phyloP scores from a whole-genome alignment of 345 rosid species.

The Salix viminalis region DNA sequence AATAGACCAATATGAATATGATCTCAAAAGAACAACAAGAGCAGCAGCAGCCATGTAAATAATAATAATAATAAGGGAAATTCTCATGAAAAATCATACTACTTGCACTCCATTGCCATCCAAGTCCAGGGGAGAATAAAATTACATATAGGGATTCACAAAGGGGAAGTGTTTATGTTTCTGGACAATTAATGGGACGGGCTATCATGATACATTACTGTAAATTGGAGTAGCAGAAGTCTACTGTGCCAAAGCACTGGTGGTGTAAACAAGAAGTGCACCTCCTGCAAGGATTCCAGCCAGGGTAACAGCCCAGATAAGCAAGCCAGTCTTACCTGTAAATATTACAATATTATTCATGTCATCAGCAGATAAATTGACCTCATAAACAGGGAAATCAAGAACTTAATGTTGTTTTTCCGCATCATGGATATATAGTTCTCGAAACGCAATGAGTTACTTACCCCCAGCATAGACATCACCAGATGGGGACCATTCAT shows the following conservation, averaged over 20 bases:
- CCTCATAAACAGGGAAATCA: not conserved
- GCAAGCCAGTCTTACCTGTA: conserved; percentile 71
- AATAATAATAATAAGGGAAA: not conserved
- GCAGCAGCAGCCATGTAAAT: not conserved
- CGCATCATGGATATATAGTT: not conserved
- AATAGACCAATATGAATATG: not conserved
- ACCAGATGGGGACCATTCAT: conserved; percentile 72
- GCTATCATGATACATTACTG: not conserved
- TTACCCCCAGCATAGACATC: conserved; percentile 81
- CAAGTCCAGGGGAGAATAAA: not conserved
- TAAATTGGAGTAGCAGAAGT: not conserved
- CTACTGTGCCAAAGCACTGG: conserved; percentile 92
- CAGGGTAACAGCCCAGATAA: conserved; percentile 90
- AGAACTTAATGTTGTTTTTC: not conserved
- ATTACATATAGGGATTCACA: not conserved
- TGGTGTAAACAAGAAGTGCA: conserved; percentile 89
- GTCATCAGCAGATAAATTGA: not conserved
- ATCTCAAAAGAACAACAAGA: not conserved
- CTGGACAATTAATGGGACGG: not conserved
- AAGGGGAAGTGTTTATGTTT: not conserved
- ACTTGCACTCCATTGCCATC: not conserved
- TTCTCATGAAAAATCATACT: not conserved
- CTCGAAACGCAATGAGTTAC: not conserved
- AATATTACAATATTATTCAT: not conserved
- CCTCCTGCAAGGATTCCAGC: conserved; percentile 78